A percentile compares a stretch with the other conserved stretches of the same genome.
phyloP scores from a whole-genome alignment of 495 filamentous ascomycete genomes.

The Parachaetomium inaequale region DNA sequence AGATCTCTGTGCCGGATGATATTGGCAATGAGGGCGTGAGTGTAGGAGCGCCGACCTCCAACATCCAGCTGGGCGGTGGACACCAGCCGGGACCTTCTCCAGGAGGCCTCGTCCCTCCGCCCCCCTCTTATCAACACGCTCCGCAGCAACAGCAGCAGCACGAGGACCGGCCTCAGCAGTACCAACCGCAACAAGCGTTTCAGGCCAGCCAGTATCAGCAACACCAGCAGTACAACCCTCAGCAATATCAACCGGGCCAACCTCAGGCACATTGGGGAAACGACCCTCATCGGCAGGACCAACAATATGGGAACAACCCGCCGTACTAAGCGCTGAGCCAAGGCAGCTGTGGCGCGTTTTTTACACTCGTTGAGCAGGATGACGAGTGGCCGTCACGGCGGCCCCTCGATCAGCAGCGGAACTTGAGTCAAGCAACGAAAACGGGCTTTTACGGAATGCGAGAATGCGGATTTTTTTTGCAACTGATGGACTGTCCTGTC shows the following conservation, averaged over 20 bases:
- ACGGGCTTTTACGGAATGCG: too few relatives aligned
- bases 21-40: constrained; percentile 37
- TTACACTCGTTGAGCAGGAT: too few relatives aligned
- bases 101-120: constrained; percentile 4
- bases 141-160: constrained; percentile 19
- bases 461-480: too few relatives aligned
- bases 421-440: too few relatives aligned
- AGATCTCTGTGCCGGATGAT: constrained; percentile 36
- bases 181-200: constrained; percentile 12
- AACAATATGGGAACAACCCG: constrained; percentile 21
- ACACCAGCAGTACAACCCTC: constrained; percentile 10
- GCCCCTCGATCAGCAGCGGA: too few relatives aligned
- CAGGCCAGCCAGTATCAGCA: constrained; percentile 5
- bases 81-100: constrained; percentile 23
- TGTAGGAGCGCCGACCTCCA: constrained; percentile 26
- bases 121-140: constrained; percentile 6
- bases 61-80: constrained; percentile 27
- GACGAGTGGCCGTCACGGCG: too few relatives aligned
- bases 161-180: constrained; percentile 17
- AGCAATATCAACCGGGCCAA: constrained; percentile 8
- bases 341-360: background rate
- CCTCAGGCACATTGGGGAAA: constrained; percentile 13
- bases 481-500: too few relatives aligned
- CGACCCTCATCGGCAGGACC: constrained; percentile 2
- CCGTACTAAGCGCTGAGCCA: constrained; percentile 11